Conservation (phyloP, 2,329 filamentous ascomycete species). For the Zasmidium angulare region DNA sequence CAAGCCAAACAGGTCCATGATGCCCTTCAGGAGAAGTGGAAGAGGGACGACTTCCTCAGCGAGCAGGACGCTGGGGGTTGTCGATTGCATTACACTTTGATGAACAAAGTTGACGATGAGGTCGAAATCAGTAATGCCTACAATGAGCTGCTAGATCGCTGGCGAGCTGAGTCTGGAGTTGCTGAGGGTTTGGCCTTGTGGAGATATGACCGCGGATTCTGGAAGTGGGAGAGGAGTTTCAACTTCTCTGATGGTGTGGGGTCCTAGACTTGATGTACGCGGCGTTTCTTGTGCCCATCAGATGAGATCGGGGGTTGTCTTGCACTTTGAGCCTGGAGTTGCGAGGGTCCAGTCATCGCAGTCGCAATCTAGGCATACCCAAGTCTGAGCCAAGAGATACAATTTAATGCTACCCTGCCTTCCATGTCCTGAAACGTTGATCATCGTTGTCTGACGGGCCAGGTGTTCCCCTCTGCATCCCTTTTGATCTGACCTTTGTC, state of each 20-base stretch:
- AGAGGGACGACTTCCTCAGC: conserved; percentile 39
- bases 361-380: too few relatives aligned
- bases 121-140: conserved; percentile 39
- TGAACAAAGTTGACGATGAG: conserved; percentile 49
- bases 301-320: too few relatives aligned
- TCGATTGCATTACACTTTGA: conserved; percentile 47
- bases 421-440: too few relatives aligned
- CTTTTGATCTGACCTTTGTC: background rate
- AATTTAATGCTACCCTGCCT: too few relatives aligned
- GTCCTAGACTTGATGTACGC: too few relatives aligned
- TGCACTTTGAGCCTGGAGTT: too few relatives aligned
- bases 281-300: too few relatives aligned
- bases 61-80: conserved; percentile 44
- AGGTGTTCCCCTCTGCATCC: background rate
- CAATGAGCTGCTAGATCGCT: conserved; percentile 36
- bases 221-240: conserved; percentile 41
- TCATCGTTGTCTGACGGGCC: too few relatives aligned
- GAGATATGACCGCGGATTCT: conserved; percentile 43
- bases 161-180: conserved; percentile 35
- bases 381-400: too few relatives aligned
- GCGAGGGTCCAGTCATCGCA: too few relatives aligned
- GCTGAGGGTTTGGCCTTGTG: conserved; percentile 43
- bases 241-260: too few relatives aligned
- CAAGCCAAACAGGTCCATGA: conserved; percentile 38
- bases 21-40: conserved; percentile 38